These are phyloP conservation scores for Hebeloma cylindrosporum DNA, from an alignment of 768 basidiomycete species.

Conservation along the genomic window DNA sequence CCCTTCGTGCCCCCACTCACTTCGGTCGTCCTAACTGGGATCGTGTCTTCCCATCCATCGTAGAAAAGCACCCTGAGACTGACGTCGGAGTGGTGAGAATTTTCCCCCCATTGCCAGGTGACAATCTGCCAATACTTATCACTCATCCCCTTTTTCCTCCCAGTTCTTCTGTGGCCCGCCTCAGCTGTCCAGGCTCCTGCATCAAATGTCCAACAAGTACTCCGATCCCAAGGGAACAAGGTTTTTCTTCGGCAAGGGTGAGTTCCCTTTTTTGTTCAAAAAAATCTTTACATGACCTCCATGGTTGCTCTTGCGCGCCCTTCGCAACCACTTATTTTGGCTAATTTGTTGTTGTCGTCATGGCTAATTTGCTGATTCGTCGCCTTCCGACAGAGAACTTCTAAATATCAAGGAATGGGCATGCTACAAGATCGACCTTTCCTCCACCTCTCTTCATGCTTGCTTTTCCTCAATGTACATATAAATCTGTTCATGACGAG, in stretches of 20 bases:
- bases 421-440: no score
- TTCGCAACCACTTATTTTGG: no score
- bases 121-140: background rate
- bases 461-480: no score
- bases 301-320: no score
- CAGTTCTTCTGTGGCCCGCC: constrained; percentile 88
- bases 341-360: no score
- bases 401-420: no score
- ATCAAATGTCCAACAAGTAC: constrained; percentile 83
- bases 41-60: constrained; percentile 68
- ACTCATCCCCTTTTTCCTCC: background rate
- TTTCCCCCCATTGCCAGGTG: background rate
- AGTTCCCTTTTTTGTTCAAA: constrained; percentile 20
- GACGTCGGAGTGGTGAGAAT: constrained; percentile 86
- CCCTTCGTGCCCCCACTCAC: constrained; percentile 87
- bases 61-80: constrained; percentile 81
- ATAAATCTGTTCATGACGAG: no score
- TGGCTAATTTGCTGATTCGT: no score
- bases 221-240: constrained; percentile 73
- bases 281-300: background rate
- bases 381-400: no score
- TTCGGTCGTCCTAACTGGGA: constrained; percentile 91
- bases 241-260: constrained; percentile 92
- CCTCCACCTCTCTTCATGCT: no score
- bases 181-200: constrained; percentile 67